phyloP scores from a whole-genome alignment of 2,329 filamentous ascomycete species.

The Metarhizium guizhouense region DNA sequence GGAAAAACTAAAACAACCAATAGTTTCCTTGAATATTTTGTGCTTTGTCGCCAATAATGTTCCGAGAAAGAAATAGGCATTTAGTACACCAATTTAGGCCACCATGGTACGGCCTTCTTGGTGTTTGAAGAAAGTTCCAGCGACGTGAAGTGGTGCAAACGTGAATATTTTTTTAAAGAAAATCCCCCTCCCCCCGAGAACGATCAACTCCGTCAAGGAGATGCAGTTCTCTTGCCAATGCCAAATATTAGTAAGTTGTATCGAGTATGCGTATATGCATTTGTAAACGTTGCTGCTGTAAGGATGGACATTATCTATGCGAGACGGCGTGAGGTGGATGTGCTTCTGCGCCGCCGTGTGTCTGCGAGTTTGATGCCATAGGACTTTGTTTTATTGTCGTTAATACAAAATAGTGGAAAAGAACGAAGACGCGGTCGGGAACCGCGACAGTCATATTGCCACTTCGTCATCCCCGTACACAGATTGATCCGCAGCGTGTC shows the following conservation, averaged over 20 bases:
- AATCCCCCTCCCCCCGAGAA: neutral
- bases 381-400: neutral
- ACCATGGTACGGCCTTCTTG: neutral
- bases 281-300: neutral
- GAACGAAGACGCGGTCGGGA: neutral
- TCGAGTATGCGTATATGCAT: constrained; percentile 6
- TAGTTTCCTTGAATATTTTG: neutral
- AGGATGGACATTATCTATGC: constrained; percentile 2
- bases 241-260: constrained; percentile 6
- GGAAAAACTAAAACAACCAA: constrained; percentile 4
- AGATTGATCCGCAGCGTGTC: neutral
- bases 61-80: constrained; percentile 1
- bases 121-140: neutral
- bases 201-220: constrained; percentile 4
- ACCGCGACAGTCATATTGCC: neutral
- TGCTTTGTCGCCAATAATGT: constrained; percentile 1
- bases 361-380: neutral
- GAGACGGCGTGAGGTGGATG: neutral
- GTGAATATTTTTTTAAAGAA: neutral
- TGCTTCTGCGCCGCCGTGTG: neutral
- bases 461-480: neutral
- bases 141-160: neutral
- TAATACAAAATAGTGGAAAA: constrained; percentile 1
- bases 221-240: neutral
- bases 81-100: neutral